Evolutionary conservation across 768 basidiomycete genomes (phyloP), one percentile per base, ranked within the genome.

Genomic region (Fistulinella prunicolor): DNA sequence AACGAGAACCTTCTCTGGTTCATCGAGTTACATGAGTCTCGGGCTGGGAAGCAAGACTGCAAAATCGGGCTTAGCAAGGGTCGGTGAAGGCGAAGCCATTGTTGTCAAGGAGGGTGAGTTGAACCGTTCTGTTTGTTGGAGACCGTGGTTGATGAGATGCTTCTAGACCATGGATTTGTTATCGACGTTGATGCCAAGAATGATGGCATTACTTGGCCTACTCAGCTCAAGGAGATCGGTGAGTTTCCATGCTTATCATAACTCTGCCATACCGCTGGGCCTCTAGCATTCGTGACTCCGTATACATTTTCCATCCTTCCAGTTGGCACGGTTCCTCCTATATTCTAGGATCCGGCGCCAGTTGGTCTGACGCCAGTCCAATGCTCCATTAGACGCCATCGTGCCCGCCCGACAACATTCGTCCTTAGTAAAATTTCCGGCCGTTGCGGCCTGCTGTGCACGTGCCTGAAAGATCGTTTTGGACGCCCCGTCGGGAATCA

Each of bases 1-100:
- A 3, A 87, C 82, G 78, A 82, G 83, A n/a, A 84, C 89, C 0
- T 72, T 92, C n/a, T 80, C 78, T 1, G 61, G 89, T 4, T 67
- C 92, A 10, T 83, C 86, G 3, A 87, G 87, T 4, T 94, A 93
- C 57, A 92, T 94, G 89, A 85, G 82, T 3, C 72, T 91, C 20
- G 86, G 89, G 1, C 70, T 91, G 8, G 87, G 87, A 9, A 75
- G 82, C 4, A 92, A 86, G 63, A 75, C 76, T 13, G 45, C 40
- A 8, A 91, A 84, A 65, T 84, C 88, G 2, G 77, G 74, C 6
- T 71, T 82, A 9, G 70, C 81, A 2, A 73, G 72, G 13, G 66
- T 86, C 21, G 71, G 69, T 28, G 81, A 84, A 7, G 73, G 72
- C 0, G 87, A 94, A 57, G 78, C 79, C 8, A 66, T 94, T 3